Percentiles rank a stretch among this genome's conserved stretches.
Conservation (phyloP, 257 asterid species). For the Anisodus acutangulus region DNA sequence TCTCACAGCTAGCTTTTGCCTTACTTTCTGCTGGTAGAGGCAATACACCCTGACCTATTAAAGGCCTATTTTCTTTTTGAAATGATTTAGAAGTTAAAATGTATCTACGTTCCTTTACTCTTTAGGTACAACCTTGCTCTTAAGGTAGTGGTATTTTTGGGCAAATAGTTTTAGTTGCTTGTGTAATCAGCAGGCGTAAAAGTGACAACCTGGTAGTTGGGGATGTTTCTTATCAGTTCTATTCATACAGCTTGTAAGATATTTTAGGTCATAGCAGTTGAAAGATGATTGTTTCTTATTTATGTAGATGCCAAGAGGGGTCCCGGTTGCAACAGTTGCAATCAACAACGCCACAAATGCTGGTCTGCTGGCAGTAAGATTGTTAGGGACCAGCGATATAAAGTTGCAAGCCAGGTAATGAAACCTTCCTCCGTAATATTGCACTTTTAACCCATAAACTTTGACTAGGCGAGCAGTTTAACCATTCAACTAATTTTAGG, state of each 20-base stretch:
- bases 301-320: slow-evolving; percentile 93
- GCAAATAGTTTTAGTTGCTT: background rate
- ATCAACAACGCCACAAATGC: slow-evolving; percentile 96
- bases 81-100: background rate
- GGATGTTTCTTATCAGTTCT: slow-evolving; percentile 13
- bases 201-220: background rate
- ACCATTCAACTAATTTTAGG: background rate
- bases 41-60: background rate
- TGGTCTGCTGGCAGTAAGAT: slow-evolving; percentile 83
- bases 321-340: slow-evolving; percentile 95
- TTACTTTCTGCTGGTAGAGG: background rate
- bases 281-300: slow-evolving; percentile 21
- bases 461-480: background rate
- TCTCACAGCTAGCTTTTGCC: background rate
- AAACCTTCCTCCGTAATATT: background rate
- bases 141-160: background rate
- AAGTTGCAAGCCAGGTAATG: slow-evolving; percentile 76
- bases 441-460: background rate
- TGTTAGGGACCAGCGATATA: slow-evolving; percentile 76
- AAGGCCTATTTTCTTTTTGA: background rate
- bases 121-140: background rate
- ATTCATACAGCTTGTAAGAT: background rate
- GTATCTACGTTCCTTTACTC: background rate
- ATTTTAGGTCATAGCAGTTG: background rate
- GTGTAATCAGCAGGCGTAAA: background rate